phyloP scores from a whole-genome alignment of 495 filamentous ascomycete genomes.

The Hyphodiscus hymeniophilus region DNA sequence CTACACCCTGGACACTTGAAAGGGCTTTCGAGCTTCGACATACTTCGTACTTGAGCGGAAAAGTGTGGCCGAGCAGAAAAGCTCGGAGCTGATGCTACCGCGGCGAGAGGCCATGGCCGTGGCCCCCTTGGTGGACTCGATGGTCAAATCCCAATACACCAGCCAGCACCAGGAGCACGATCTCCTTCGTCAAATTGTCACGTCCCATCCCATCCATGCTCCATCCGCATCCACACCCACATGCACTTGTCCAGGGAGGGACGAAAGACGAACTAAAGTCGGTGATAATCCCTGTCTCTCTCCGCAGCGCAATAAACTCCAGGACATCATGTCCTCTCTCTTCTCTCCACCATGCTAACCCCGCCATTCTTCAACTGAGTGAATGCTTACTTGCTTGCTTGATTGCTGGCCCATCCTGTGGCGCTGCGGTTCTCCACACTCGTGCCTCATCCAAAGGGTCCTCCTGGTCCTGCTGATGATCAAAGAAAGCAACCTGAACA shows the following conservation, averaged over 20 bases:
- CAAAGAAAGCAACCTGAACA: conserved; percentile 8
- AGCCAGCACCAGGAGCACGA: not conserved
- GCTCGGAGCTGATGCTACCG: conserved; percentile 18
- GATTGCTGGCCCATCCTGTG: conserved; percentile 17
- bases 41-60: conserved; percentile 19
- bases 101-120: too few relatives aligned
- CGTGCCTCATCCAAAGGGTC: conserved; percentile 7
- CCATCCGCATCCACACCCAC: too few relatives aligned
- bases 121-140: too few relatives aligned
- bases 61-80: conserved; percentile 15
- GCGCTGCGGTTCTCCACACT: conserved; percentile 10
- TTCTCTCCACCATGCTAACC: conserved; percentile 20
- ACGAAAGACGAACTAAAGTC: too few relatives aligned
- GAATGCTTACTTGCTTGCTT: too few relatives aligned
- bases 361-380: too few relatives aligned
- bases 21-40: conserved; percentile 2
- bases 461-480: conserved; percentile 24
- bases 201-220: too few relatives aligned
- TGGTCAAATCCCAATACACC: too few relatives aligned
- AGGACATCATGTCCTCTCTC: conserved; percentile 5
- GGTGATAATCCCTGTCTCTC: conserved; percentile 3
- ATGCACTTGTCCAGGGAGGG: not conserved
- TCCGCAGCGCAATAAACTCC: conserved; percentile 18
- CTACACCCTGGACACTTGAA: not conserved
- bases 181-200: not conserved